These are phyloP conservation scores for Oryza meridionalis DNA, from an alignment of 176 grass and related monocot genomes.

Conservation along the genomic window DNA sequence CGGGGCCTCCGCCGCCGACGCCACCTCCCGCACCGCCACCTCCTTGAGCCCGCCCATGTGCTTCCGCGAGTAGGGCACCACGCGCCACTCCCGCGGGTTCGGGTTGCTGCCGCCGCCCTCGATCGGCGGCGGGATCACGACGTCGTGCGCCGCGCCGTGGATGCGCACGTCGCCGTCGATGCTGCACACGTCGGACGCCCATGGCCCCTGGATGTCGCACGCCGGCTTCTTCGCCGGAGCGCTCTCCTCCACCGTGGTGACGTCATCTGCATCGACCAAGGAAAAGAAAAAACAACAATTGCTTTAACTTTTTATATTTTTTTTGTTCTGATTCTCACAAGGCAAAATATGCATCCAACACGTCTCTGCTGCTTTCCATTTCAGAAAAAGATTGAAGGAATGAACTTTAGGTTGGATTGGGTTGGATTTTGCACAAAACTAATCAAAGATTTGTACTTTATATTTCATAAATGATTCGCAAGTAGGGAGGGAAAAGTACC, in stretches of 20 bases:
- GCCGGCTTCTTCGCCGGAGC: constrained; percentile 53
- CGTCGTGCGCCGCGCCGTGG: constrained; percentile 41
- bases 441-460: background rate
- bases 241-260: background rate
- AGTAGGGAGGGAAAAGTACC: constrained; percentile 19
- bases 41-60: constrained; percentile 50
- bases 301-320: background rate
- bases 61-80: constrained; percentile 70
- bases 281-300: background rate
- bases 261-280: background rate
- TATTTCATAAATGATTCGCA: background rate
- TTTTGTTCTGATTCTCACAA: background rate
- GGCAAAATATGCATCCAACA: constrained; percentile 21
- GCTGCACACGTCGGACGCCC: constrained; percentile 61
- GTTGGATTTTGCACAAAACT: background rate
- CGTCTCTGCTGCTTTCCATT: background rate
- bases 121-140: constrained; percentile 56
- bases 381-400: constrained; percentile 5
- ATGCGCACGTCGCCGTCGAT: constrained; percentile 61
- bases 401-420: background rate
- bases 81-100: constrained; percentile 61
- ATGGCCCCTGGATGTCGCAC: constrained; percentile 69
- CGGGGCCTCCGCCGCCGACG: constrained; percentile 26
- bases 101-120: constrained; percentile 51
- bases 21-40: constrained; percentile 63